These are phyloP conservation scores for Cladosporium colombiae DNA, from an alignment of 2,329 filamentous ascomycete genomes.

Conservation along the genomic window DNA sequence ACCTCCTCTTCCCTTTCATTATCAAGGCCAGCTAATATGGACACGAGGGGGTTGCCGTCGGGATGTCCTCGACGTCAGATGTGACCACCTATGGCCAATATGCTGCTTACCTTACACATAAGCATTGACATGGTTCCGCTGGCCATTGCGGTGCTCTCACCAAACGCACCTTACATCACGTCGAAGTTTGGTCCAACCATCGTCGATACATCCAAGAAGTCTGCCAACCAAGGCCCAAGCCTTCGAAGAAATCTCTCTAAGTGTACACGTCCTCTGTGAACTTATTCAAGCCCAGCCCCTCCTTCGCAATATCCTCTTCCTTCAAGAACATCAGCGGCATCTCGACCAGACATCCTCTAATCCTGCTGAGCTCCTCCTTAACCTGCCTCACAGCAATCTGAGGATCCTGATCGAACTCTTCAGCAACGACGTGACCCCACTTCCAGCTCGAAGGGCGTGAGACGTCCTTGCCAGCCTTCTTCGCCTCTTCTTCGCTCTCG, in stretches of 20 bases:
- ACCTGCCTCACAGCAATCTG: slow-evolving; percentile 46
- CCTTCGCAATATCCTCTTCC: slow-evolving; percentile 82
- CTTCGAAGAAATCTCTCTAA: slow-evolving; percentile 25
- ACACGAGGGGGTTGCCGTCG: no score
- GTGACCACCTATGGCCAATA: background rate
- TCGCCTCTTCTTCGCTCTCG: slow-evolving; percentile 33
- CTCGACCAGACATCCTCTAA: slow-evolving; percentile 68
- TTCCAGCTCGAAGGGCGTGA: slow-evolving; percentile 63
- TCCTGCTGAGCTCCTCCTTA: slow-evolving; percentile 70
- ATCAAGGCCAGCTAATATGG: no score
- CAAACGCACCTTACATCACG: background rate
- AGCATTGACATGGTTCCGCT: background rate
- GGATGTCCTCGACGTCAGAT: background rate
- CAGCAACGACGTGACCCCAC: slow-evolving; percentile 79
- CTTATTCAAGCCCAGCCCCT: slow-evolving; percentile 63
- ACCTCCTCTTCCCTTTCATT: background rate
- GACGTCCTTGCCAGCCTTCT: slow-evolving; percentile 46
- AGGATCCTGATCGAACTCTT: slow-evolving; percentile 48
- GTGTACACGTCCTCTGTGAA: slow-evolving; percentile 53
- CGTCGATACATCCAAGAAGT: background rate
- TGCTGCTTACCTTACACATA: background rate
- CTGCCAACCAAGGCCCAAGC: background rate
- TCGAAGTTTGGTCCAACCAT: background rate
- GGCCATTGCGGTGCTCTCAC: background rate
- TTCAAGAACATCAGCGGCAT: slow-evolving; percentile 89